These are phyloP conservation scores for Polytrichum commune DNA, from an alignment of 225 moss, liverwort and hornwort genomes.

Conservation along the genomic window DNA sequence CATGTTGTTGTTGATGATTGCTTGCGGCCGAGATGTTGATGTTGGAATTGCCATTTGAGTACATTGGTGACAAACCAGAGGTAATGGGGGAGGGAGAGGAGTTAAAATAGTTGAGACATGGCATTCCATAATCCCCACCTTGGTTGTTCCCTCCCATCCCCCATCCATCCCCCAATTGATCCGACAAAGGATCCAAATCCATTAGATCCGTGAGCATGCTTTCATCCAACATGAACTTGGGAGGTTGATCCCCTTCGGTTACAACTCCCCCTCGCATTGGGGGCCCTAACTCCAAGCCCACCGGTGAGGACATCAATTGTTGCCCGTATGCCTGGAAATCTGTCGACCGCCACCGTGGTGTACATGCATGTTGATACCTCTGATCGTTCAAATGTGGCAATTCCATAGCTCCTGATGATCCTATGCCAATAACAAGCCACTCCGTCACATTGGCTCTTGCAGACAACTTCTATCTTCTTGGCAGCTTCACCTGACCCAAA, in stretches of 20 bases:
- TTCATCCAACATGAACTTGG: slow-evolving; percentile 52
- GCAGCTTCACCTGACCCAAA: too few species aligned
- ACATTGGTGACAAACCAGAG: slow-evolving; percentile 8
- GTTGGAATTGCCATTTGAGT: slow-evolving; percentile 1
- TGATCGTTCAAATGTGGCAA: slow-evolving; percentile 19
- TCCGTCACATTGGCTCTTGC: too few species aligned
- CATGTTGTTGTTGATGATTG: slow-evolving; percentile 8
- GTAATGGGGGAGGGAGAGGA: slow-evolving; percentile 9
- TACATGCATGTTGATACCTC: slow-evolving; percentile 11
- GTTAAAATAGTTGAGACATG: slow-evolving; percentile 9
- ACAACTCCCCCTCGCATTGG: slow-evolving; percentile 9
- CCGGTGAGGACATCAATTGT: slow-evolving; percentile 35
- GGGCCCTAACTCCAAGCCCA: not conserved
- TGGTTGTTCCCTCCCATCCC: slow-evolving; percentile 26
- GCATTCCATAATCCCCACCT: slow-evolving; percentile 10
- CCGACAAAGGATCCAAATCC: slow-evolving; percentile 49
- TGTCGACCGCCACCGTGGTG: slow-evolving; percentile 43
- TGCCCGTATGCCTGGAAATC: slow-evolving; percentile 30
- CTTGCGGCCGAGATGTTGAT: too few species aligned
- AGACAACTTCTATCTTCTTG: too few species aligned
- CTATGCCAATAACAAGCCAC: too few species aligned
- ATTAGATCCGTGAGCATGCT: slow-evolving; percentile 45
- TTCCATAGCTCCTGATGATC: slow-evolving; percentile 23
- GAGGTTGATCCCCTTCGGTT: slow-evolving; percentile 16
- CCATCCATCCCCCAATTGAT: slow-evolving; percentile 40